Base-by-base conservation (phyloP, 768 basidiomycete genomes). In the Pleurotus pulmonarius region DNA sequence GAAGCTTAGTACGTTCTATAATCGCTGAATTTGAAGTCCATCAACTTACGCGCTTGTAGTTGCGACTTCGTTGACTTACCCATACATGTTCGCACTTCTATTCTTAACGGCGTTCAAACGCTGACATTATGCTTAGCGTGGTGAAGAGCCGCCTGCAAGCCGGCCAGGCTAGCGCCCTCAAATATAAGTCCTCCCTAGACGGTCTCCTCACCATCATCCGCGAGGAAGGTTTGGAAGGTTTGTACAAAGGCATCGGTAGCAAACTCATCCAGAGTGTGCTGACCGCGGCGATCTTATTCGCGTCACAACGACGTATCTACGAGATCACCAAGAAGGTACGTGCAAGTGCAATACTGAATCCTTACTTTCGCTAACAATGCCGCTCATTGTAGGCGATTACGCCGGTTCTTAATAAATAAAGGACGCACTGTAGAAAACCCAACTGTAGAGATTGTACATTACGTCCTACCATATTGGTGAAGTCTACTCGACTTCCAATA, bases 241-340 rank as follows among this genome's bases (percentile, higher is more conserved):
- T 97, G 20, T 98, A 98, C 77, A 89, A 83, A 61, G 95, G 95
- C 15, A 81, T 95, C 24, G 79, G 80, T 12, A 91, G 87, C 64
- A 99, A 99, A 73, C 83, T 99, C 18, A 57, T 90, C 4, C 96
- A 98, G 71, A 93, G 90, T 60, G 92, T 97, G 1, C 77, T 98
- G 49, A 96, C 94, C 6, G 94, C 94, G 13, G 93, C 94, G 5
- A 92, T 98, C 62, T 78, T 98, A 61, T 98, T 98, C 67, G 90
- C 87, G 12, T 84, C 90, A 5, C 96, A 98, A 70, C 11, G 90
- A 89, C 44, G 89, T 88, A 39, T 94, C 94, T 92, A 61, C 81
- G 87, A 64, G n/a, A 53, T 53, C 9, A 53, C 25, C n/a, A 38
- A 39, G 58, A 44, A 44, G 56, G 40, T 59, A 80, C 93, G 60